Evolutionary conservation across 2,329 filamentous ascomycete genomes (phyloP), one percentile per base, ranked within the genome.

Genomic region (Penicillium decumbens): DNA sequence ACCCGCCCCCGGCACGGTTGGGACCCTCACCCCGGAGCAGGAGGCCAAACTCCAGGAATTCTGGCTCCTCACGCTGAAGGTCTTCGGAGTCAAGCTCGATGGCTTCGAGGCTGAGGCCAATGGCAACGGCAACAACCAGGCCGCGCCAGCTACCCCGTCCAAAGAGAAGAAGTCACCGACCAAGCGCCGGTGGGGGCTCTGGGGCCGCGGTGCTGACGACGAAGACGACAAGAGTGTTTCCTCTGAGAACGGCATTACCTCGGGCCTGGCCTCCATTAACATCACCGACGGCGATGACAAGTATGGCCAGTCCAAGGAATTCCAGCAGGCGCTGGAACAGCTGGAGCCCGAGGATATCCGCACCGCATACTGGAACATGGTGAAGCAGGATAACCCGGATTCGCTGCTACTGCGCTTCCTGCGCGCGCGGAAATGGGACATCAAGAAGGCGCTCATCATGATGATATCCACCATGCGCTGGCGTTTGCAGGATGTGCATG

Each of bases 301-400:
- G 74, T 92, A 95, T 68, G 91, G 90, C 41, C 88, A 93, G 70
- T 87, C 81, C 32, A 93, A 92, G 71, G 84, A 90, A 43, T 96
- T 90, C 71, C 82, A 89, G 59, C 83, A 92, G 35, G 89, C 89
- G 0, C 72, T 98, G 8, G 84, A 86, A 42, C 88, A 80, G 51
- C 80, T 87, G 63, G 80, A 83, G 0, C 88, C 92, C 0, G 89
- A 95, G 62, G 79, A 86, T 38, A 82, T 98, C 57, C 83, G 90
- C 45, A 77, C 79, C 13, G 85, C 90, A 0, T 87, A 97, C 65
- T 97, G 93, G 93, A 80, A 76, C 58, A 95, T 96, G 89, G 82
- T 92, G 50, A 98, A 97, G 75, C 86, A 93, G 63, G 93, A 98
- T 65, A 83, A 97, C 66, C 93, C 93, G 0, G 93, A 98, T 72